Base-by-base conservation (phyloP, 2,329 filamentous ascomycete genomes). In the Botrytis medusae region DNA sequence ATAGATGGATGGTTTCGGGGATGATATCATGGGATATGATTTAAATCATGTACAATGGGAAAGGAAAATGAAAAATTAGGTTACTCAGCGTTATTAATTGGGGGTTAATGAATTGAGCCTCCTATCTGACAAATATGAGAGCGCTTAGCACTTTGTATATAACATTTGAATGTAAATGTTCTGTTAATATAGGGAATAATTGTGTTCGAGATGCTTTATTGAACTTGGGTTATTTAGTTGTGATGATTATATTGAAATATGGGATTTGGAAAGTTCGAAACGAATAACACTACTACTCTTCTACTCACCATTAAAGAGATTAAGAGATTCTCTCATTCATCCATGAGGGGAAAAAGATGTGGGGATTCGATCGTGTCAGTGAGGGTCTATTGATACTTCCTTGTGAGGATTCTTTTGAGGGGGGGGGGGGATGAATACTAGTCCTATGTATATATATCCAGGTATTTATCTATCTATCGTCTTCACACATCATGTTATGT, bases 21-120 rank as follows among this genome's bases (percentile, higher is more conserved):
- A 68, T 68, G 46, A 68, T 68, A 54, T 54, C 46, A 57, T 40
- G 16, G 64, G 34, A 67, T 29, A 25, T 25, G 60, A 18, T 62
- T 40, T 42, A n/a, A 7, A n/a, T 32, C 51, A 29, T 57, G 37
- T 42, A 40, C 3, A 0, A 42, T n/a, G 22, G 22, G 37, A 62
- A 42, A 42, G 64, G 34, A 51, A 51, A 51, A 37, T 18, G 1
- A 25, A 25, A 14, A 29, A 54, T 29, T 22, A 5, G 10, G 6
- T 32, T 46, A 64, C 8, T 54, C 16, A 57, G 6, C 7, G 0
- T n/a, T n/a, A 29, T 57, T 29, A 32, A 29, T 29, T 32, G n/a
- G 51, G 14, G n/a, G 6, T 57, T 57, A 4, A 4, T 32, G 14
- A 18, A 29, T 57, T 29, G 25, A n/a, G 48, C n/a, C 51, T 57